phyloP scores from a whole-genome alignment of 805 yeast species.

The Nakazawaea ambrosiae region DNA sequence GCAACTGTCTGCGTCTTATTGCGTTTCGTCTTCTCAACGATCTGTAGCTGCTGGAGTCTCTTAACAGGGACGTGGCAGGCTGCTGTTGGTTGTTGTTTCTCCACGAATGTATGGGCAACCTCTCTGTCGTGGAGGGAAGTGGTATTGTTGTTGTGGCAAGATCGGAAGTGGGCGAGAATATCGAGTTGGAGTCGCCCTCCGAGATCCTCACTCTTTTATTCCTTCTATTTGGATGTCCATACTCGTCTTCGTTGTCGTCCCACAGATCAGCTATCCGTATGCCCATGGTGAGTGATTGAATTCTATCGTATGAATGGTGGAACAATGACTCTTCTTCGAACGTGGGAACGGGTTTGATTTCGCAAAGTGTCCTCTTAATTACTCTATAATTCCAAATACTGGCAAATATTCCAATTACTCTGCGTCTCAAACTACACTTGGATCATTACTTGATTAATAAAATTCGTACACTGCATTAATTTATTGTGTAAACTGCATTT shows the following conservation, averaged over 20 bases:
- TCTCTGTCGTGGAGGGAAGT: background rate
- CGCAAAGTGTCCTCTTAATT: no score
- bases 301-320: no score
- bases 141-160: background rate
- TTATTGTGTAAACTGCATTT: no score
- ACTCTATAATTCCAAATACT: no score
- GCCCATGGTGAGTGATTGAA: conserved; percentile 12
- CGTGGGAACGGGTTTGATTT: no score
- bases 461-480: no score
- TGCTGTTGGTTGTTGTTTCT: background rate
- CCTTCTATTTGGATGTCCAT: no score
- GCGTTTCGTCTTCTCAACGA: conserved; percentile 8
- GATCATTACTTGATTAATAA: no score
- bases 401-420: no score
- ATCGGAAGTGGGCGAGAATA: conserved; percentile 9
- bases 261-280: background rate
- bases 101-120: background rate
- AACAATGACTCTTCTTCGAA: no score
- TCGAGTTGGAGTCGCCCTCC: conserved; percentile 6
- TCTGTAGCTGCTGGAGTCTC: no score
- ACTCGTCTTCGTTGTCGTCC: background rate
- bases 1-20: conserved; percentile 2
- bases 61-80: background rate
- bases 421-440: no score
- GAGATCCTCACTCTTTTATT: conserved; percentile 14